Conservation (phyloP, 768 basidiomycete genomes). For the Cantharellus cinnabarinus region DNA sequence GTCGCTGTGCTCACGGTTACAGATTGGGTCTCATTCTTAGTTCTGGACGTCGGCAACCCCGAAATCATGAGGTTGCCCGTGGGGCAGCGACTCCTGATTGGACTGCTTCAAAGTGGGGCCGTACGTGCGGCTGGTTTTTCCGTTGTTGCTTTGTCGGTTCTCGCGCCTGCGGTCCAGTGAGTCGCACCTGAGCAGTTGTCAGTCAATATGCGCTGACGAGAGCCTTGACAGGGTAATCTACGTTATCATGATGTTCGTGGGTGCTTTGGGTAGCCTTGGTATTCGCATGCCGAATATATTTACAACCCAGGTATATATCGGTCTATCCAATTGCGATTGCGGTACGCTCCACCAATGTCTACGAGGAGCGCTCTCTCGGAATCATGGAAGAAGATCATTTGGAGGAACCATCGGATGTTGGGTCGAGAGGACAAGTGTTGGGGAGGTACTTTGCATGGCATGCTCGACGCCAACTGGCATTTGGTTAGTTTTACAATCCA, state of each 20-base stretch:
- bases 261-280: slow-evolving; percentile 43
- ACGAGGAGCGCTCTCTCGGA: slow-evolving; percentile 84
- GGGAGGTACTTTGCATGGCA: slow-evolving; percentile 64
- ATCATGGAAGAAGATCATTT: slow-evolving; percentile 31
- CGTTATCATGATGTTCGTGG: slow-evolving; percentile 74
- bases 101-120: slow-evolving; percentile 55
- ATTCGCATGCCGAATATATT: slow-evolving; percentile 2
- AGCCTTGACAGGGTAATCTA: slow-evolving; percentile 43
- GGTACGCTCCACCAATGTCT: slow-evolving; percentile 75
- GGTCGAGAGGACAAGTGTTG: slow-evolving; percentile 43
- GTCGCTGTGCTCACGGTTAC: slow-evolving; percentile 46
- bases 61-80: slow-evolving; percentile 47
- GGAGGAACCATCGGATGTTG: slow-evolving; percentile 28
- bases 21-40: slow-evolving; percentile 81
- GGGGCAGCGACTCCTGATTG: slow-evolving; percentile 48
- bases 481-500: slow-evolving; percentile 30
- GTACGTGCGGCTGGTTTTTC: slow-evolving; percentile 62
- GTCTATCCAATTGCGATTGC: slow-evolving; percentile 23
- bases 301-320: slow-evolving; percentile 21
- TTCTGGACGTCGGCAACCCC: slow-evolving; percentile 68
- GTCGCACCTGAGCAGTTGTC: slow-evolving; percentile 12
- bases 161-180: slow-evolving; percentile 80
- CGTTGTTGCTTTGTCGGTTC: slow-evolving; percentile 45
- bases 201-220: not conserved
- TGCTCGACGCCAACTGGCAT: slow-evolving; percentile 72